These are phyloP conservation scores for Tolypocladium ophioglossoides DNA, from an alignment of 2,329 filamentous ascomycete genomes.

Conservation along the genomic window DNA sequence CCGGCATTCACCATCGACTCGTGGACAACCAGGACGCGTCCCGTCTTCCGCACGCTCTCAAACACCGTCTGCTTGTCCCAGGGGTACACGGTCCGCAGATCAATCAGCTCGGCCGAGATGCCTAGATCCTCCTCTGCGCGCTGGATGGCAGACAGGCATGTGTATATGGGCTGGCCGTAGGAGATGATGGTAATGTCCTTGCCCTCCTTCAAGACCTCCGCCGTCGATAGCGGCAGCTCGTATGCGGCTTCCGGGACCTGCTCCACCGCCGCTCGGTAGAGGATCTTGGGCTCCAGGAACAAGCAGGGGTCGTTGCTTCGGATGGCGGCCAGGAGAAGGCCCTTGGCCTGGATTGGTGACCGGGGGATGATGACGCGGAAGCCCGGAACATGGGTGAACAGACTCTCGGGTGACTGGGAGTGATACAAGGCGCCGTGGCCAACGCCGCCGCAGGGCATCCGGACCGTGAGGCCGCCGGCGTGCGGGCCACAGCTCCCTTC, in stretches of 20 bases:
- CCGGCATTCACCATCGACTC: slow-evolving; percentile 88
- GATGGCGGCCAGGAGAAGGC: slow-evolving; percentile 67
- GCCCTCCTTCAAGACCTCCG: slow-evolving; percentile 72
- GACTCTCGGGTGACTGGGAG: slow-evolving; percentile 76
- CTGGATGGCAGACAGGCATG: slow-evolving; percentile 66
- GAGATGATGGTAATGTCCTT: slow-evolving; percentile 75
- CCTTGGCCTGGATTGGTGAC: slow-evolving; percentile 81
- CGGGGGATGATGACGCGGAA: slow-evolving; percentile 77
- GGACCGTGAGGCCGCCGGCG: slow-evolving; percentile 70
- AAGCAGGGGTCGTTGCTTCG: slow-evolving; percentile 77
- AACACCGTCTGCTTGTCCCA: slow-evolving; percentile 81
- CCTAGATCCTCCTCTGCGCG: slow-evolving; percentile 67
- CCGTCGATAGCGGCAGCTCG: slow-evolving; percentile 74
- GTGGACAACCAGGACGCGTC: slow-evolving; percentile 77
- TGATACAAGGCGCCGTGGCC: slow-evolving; percentile 85
- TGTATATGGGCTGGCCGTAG: slow-evolving; percentile 84
- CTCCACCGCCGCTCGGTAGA: slow-evolving; percentile 86
- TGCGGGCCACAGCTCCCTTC: slow-evolving; percentile 47
- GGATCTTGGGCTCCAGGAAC: slow-evolving; percentile 89
- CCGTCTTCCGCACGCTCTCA: slow-evolving; percentile 77
- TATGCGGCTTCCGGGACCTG: slow-evolving; percentile 77
- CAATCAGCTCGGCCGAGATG: slow-evolving; percentile 71
- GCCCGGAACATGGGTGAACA: slow-evolving; percentile 84
- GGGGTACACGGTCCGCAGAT: slow-evolving; percentile 79
- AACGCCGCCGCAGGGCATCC: slow-evolving; percentile 85